Evolutionary conservation across 2,329 filamentous ascomycete genomes (phyloP).

Genomic region (Chaetomiaceae sp.): DNA sequence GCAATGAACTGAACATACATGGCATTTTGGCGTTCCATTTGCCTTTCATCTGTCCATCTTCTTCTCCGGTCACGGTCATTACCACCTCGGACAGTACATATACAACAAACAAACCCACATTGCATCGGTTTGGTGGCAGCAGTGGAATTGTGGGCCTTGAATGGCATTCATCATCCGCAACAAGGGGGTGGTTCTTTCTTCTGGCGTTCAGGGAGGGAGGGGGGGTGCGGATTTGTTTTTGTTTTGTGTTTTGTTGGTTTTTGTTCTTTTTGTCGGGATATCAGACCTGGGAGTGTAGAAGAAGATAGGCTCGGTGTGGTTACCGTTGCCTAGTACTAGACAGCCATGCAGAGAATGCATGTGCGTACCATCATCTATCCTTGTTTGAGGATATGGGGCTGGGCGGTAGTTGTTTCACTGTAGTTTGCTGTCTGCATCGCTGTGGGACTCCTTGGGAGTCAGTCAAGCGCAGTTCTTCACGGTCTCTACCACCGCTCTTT

Average conservation of each 20-base stretch:
- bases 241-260: neutral
- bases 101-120: constrained; percentile 21
- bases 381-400: neutral
- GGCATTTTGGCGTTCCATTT: constrained; percentile 20
- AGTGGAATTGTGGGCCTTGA: neutral
- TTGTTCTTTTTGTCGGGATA: neutral
- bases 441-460: too few species aligned
- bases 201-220: constrained; percentile 14
- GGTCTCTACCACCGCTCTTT: too few species aligned
- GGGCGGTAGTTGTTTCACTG: neutral
- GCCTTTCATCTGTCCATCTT: constrained; percentile 12
- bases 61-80: constrained; percentile 2
- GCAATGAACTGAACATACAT: constrained; percentile 15
- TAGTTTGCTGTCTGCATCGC: neutral
- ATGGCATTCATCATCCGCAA: constrained; percentile 1
- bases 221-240: neutral
- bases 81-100: constrained; percentile 12
- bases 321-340: constrained; percentile 8
- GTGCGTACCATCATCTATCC: neutral
- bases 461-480: too few species aligned
- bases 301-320: constrained; percentile 1
- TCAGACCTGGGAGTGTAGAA: constrained; percentile 9
- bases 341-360: constrained; percentile 11
- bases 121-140: constrained; percentile 25
- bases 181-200: neutral